Base-by-base conservation (phyloP, 257 asterid genomes). In the Apocynum venetum region DNA sequence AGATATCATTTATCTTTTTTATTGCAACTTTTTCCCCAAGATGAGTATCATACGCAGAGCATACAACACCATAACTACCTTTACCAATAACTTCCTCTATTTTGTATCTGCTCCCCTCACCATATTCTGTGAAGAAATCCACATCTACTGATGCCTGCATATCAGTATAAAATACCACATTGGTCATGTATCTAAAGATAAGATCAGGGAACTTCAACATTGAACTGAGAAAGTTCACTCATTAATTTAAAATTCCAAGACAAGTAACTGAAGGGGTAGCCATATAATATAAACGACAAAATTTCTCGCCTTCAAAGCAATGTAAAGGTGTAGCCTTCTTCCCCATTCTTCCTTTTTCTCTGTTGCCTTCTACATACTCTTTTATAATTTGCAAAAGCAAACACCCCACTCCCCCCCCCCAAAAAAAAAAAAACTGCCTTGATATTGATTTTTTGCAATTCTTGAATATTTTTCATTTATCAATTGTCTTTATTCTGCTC, bases 61-160 rank as follows among this genome's bases (percentile, higher is more conserved):
- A 92, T 69, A 94, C 98, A 15, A 94, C 97, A 15, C 98, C 98
- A 40, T 94, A 94, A 84, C 98, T 94, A 77, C 98, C 98, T 88
- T 94, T 94, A 38, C 98, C 98, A 48, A 94, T 89, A 61, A 94
- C 97, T 89, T 94, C 98, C 89, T 92, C 97, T 41, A 94, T 91
- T 88, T 60, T 91, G 70, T 92, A 94, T 81, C 98, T 85, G 80
- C 96, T 92, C 43, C 97, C 98, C 84, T 94, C 98, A 55, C 98
- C 98, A 76, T 94, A 94, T 76, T 94, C 96, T 3, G 98, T 94
- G 89, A 92, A 94, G 91, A 94, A 94, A 75, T 92, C 98, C 61
- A 92, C 80, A 72, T 94, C 98, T 41, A 74, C 84, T 68, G 91
- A 84, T 74, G 83, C 86, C 98, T 94, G 94, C 85, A 87, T 61